phyloP scores from a whole-genome alignment of 306 rosid genomes.

The Cicer bijugum region DNA sequence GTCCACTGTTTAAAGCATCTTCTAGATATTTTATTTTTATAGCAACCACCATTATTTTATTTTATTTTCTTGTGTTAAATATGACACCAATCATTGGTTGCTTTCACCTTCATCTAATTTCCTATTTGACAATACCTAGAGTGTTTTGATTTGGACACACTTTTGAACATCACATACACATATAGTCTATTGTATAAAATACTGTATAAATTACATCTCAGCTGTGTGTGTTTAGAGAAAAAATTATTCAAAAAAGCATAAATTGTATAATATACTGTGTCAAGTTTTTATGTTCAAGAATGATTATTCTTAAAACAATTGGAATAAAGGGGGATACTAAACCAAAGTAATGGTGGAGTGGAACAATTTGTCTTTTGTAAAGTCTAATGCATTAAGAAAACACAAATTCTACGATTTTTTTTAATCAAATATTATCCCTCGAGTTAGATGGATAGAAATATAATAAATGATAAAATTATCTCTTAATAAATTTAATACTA shows the following conservation, averaged over 20 bases:
- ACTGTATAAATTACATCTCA: too few relatives aligned
- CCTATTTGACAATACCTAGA: background rate
- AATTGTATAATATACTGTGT: too few relatives aligned
- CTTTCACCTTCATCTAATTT: constrained; percentile 7
- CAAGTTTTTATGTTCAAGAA: too few relatives aligned
- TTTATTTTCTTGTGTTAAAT: constrained; percentile 10
- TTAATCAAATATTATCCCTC: too few relatives aligned
- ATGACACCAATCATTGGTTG: constrained; percentile 23
- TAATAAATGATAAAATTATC: too few relatives aligned
- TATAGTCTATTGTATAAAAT: too few relatives aligned
- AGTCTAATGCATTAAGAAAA: constrained; percentile 37
- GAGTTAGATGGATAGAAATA: too few relatives aligned
- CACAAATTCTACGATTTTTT: background rate
- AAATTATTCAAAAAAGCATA: too few relatives aligned
- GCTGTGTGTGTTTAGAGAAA: too few relatives aligned
- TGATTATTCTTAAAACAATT: background rate
- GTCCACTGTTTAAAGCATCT: constrained; percentile 28
- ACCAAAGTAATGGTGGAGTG: constrained; percentile 41
- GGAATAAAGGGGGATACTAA: constrained; percentile 43
- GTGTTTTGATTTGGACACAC: too few relatives aligned
- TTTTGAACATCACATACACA: too few relatives aligned
- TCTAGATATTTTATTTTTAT: constrained; percentile 14
- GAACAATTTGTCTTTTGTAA: constrained; percentile 44
- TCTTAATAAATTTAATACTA: too few relatives aligned
- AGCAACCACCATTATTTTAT: constrained; percentile 22